Evolutionary conservation across 495 filamentous ascomycete genomes (phyloP), one percentile per base, ranked within the genome.

Genomic region (Tuber aestivum): DNA sequence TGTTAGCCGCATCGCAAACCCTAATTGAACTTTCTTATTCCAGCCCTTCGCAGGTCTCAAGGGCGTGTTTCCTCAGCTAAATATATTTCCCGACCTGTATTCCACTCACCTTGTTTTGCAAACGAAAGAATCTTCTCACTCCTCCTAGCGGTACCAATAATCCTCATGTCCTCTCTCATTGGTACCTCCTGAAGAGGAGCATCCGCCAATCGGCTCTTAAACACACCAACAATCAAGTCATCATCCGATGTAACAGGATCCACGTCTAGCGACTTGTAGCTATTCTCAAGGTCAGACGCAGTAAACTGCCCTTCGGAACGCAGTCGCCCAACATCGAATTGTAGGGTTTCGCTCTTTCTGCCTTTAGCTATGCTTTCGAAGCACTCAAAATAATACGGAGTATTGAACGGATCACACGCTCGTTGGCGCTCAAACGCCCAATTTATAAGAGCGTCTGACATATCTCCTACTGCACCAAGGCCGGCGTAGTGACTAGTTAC

Each of bases 351-450:
- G 76, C 84, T 87, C 12, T 76, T 73, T 16, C 86, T 80, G 14
- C 81, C 82, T 65, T 78, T 76, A 9, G 85, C 83, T 40, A 87
- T 81, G 4, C 79, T 81, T 61, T 83, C 78, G 18, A 87, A 79
- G 69, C 84, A 85, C 80, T 87, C 84, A 74, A 87, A 86, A 76
- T 87, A 87, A 77, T 87, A 87, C 23, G 85, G 72, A 20, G 74
- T 72, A 38, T 85, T 84, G 40, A 75, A 73, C 20, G 77, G 75
- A 77, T 87, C 86, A 65, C 83, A 84, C 20, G 75, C 72, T n/a
- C 75, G 74, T 79, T 87, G 86, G 7, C 85, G 78, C 35, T 84
- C 76, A 70, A 82, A 87, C 6, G 85, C 84, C 80, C 85, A 87
- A 38, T 82, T 72, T 10, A 87, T 70, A 35, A 87, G 78, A n/a